Evolutionary conservation across 331 rosid genomes (phyloP).

Genomic region (Pyrus hybrid): DNA sequence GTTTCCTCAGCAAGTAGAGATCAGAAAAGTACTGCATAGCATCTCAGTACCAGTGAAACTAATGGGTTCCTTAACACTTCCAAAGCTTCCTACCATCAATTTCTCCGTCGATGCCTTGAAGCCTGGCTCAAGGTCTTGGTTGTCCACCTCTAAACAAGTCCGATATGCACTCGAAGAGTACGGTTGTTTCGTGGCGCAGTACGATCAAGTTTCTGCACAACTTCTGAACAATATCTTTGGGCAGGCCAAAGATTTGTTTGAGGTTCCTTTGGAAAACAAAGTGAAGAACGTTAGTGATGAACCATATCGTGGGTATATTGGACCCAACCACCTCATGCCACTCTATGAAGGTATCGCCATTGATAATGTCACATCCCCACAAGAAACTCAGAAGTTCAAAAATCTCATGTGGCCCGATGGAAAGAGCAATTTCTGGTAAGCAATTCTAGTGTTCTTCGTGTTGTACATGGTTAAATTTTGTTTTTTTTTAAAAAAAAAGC

Average conservation of each 20-base stretch:
- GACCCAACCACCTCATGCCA: conserved; percentile 13
- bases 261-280: conserved; percentile 43
- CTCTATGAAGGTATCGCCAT: conserved; percentile 40
- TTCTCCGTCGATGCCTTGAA: conserved; percentile 20
- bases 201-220: conserved; percentile 12
- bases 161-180: conserved; percentile 15
- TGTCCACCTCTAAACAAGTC: not conserved
- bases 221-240: conserved; percentile 26
- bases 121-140: not conserved
- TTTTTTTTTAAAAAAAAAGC: too few species aligned
- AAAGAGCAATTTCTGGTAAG: conserved; percentile 32
- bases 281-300: conserved; percentile 23
- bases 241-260: conserved; percentile 27
- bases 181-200: conserved; percentile 32
- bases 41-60: not conserved
- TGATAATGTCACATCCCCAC: conserved; percentile 15
- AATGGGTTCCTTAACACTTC: not conserved
- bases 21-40: not conserved
- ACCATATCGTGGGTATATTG: conserved; percentile 37
- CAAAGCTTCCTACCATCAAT: conserved; percentile 23
- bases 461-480: too few species aligned
- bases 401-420: conserved; percentile 46
- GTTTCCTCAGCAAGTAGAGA: not conserved
- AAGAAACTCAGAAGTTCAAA: conserved; percentile 26
- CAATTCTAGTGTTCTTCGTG: not conserved